phyloP scores from a whole-genome alignment of 805 yeast species.

The Blastobotrys terrestris region DNA sequence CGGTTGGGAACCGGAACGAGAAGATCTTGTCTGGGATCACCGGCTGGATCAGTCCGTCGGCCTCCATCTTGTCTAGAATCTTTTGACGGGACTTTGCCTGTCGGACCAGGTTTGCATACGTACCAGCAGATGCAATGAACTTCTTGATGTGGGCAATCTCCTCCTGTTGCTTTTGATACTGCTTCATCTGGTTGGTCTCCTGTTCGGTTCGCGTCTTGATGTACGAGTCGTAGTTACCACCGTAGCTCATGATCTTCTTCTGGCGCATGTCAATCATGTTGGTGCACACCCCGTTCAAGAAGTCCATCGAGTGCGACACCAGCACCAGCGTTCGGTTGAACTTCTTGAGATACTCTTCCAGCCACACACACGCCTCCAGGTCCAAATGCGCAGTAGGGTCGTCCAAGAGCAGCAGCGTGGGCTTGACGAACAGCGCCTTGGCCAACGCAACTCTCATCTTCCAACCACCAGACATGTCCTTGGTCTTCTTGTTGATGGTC shows the following conservation, averaged over 20 bases:
- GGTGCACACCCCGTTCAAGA: conserved; percentile 97
- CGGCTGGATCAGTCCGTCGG: conserved; percentile 88
- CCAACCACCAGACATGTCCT: conserved; percentile 99
- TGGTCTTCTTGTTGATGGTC: conserved; percentile 89
- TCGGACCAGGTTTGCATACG: conserved; percentile 95
- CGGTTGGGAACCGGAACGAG: conserved; percentile 88
- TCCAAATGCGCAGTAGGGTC: conserved; percentile 99
- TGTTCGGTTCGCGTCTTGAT: conserved; percentile 88
- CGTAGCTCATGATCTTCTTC: conserved; percentile 67
- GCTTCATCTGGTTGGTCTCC: conserved; percentile 98
- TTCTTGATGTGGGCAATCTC: conserved; percentile 97
- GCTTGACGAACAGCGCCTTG: conserved; percentile 96
- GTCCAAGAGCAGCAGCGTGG: conserved; percentile 87
- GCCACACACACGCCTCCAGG: conserved; percentile 99
- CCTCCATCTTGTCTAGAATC: conserved; percentile 99
- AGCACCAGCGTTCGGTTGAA: conserved; percentile 90
- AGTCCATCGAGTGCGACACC: conserved; percentile 98
- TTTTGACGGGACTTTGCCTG: conserved; percentile 99
- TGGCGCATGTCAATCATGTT: conserved; percentile 97
- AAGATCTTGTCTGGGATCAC: conserved; percentile 92
- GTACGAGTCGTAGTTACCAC: conserved; percentile 98
- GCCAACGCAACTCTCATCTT: conserved; percentile 99
- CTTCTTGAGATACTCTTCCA: conserved; percentile 93
- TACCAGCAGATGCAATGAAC: conserved; percentile 99
- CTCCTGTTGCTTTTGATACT: conserved; percentile 95